Conservation (phyloP, 129 eudicot genomes). For the Lactuca saligna region DNA sequence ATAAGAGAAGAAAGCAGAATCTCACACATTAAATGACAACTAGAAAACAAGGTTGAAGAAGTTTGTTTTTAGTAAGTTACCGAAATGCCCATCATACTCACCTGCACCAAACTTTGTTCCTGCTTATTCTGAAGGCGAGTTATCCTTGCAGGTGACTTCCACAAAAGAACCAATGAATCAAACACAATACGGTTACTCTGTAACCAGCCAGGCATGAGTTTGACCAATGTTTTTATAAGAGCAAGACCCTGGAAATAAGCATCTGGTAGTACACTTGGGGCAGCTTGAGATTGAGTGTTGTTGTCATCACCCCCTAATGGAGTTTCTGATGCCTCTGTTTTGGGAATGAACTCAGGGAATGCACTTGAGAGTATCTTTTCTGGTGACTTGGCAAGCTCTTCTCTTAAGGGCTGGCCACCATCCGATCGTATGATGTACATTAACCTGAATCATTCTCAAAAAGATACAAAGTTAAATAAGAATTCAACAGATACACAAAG, state of each 20-base stretch:
- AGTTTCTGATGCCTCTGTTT: slow-evolving; percentile 56
- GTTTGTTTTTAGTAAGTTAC: slow-evolving; percentile 7
- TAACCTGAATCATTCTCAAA: slow-evolving; percentile 54
- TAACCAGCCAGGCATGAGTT: slow-evolving; percentile 93
- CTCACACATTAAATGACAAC: slow-evolving; percentile 1
- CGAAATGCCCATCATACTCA: slow-evolving; percentile 40
- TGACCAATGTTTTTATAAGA: slow-evolving; percentile 79
- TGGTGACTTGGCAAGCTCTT: slow-evolving; percentile 96
- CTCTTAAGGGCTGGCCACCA: slow-evolving; percentile 98
- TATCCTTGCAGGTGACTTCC: slow-evolving; percentile 92
- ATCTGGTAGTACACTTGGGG: slow-evolving; percentile 51
- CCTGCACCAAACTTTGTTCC: slow-evolving; percentile 89
- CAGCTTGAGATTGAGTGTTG: slow-evolving; percentile 46
- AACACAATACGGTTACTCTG: slow-evolving; percentile 82
- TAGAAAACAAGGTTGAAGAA: slow-evolving; percentile 1
- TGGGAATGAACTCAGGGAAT: slow-evolving; percentile 68
- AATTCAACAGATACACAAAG: background rate
- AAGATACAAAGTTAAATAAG: slow-evolving; percentile 19
- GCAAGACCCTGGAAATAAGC: slow-evolving; percentile 97
- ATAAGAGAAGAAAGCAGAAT: background rate
- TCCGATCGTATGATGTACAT: slow-evolving; percentile 95
- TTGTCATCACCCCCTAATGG: slow-evolving; percentile 48
- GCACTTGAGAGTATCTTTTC: slow-evolving; percentile 88
- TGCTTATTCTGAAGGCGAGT: slow-evolving; percentile 87
- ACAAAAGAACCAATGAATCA: slow-evolving; percentile 75